phyloP scores from a whole-genome alignment of 805 yeast species.

The Torulaspora delbrueckii region DNA sequence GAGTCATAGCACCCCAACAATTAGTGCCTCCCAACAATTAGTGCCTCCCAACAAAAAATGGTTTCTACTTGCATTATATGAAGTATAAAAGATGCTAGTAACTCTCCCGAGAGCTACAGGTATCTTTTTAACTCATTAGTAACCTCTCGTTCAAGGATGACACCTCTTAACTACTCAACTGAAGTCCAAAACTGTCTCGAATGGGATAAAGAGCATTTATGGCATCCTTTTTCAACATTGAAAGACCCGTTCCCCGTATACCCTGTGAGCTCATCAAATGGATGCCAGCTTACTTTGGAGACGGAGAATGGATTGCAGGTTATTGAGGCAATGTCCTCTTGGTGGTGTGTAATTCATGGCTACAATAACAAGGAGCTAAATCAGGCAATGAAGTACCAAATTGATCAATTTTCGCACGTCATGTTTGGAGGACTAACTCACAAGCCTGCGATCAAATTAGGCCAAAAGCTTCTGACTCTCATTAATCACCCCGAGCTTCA shows the following conservation, averaged over 20 bases:
- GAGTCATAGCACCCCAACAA: too few relatives aligned
- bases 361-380: constrained; percentile 28
- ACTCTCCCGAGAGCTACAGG: too few relatives aligned
- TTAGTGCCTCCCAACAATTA: too few relatives aligned
- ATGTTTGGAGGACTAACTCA: constrained; percentile 33
- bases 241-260: constrained; percentile 22
- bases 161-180: constrained; percentile 1
- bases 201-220: constrained; percentile 27
- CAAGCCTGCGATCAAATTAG: constrained; percentile 30
- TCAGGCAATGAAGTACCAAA: constrained; percentile 34
- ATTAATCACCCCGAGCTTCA: constrained; percentile 26
- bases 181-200: constrained; percentile 10
- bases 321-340: constrained; percentile 34
- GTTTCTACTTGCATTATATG: too few relatives aligned
- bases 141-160: neutral
- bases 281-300: constrained; percentile 20
- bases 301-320: constrained; percentile 14
- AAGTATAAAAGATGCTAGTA: too few relatives aligned
- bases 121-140: too few relatives aligned
- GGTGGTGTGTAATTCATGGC: constrained; percentile 36
- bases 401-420: constrained; percentile 29
- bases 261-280: constrained; percentile 25
- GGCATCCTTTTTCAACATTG: constrained; percentile 35
- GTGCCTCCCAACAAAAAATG: too few relatives aligned
- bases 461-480: constrained; percentile 31